These are phyloP conservation scores for Naganishia vaughanmartiniae DNA, from an alignment of 768 basidiomycete genomes.

Conservation along the genomic window DNA sequence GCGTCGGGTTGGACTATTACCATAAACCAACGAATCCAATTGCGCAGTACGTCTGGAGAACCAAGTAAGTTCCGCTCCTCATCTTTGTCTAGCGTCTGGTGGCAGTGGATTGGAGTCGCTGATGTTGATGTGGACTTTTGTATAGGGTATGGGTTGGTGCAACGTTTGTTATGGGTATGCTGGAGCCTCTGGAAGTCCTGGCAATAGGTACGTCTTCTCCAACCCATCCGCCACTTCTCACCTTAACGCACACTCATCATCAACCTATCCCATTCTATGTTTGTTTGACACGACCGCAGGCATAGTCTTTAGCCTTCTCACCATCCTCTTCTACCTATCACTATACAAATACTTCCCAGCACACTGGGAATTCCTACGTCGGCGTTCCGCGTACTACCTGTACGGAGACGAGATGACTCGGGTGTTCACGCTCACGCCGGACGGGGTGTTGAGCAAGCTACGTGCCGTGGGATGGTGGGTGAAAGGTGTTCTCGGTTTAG, in stretches of 20 bases:
- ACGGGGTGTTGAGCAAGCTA: not conserved
- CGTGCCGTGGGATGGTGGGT: not conserved
- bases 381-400: constrained; percentile 64
- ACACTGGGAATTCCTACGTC: constrained; percentile 59
- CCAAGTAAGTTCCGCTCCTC: not conserved
- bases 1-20: constrained; percentile 19
- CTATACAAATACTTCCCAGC: constrained; percentile 62
- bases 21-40: constrained; percentile 20
- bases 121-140: not conserved
- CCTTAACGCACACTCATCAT: no score
- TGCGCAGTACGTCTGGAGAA: constrained; percentile 14
- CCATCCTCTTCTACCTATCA: constrained; percentile 58
- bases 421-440: constrained; percentile 26
- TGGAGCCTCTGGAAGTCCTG: constrained; percentile 11
- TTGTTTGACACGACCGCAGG: not conserved
- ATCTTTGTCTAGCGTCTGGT: not conserved
- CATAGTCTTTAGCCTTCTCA: constrained; percentile 34
- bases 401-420: constrained; percentile 57
- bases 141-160: constrained; percentile 16
- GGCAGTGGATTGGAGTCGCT: not conserved
- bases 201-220: not conserved
- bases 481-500: not conserved
- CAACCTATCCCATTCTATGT: not conserved
- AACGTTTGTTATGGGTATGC: constrained; percentile 17
- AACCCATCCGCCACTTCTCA: not conserved